Percentiles rank a stretch among this genome's conserved stretches.
phyloP scores from a whole-genome alignment of 306 rosid species.

The Gleditsia sinensis region DNA sequence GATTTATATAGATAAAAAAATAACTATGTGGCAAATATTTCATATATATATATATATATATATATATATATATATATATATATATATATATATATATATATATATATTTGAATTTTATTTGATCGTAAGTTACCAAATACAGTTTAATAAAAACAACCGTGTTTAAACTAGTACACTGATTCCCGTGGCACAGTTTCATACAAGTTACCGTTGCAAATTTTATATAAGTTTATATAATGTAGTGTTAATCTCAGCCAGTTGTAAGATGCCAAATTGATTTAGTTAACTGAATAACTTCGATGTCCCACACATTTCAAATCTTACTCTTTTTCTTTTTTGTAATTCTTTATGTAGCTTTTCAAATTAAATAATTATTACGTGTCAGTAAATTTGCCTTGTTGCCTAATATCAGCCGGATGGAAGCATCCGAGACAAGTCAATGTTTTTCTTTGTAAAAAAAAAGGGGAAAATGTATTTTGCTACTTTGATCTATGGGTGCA shows the following conservation, averaged over 20 bases:
- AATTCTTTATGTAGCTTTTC: constrained; percentile 9
- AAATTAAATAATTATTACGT: constrained; percentile 3
- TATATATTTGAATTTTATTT: no score
- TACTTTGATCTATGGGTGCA: no score
- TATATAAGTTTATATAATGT: constrained; percentile 8
- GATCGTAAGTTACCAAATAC: no score
- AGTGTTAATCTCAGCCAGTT: constrained; percentile 10
- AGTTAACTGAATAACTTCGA: constrained; percentile 5
- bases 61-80: no score
- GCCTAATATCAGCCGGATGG: constrained; percentile 11
- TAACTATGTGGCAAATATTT: no score
- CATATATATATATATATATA: no score
- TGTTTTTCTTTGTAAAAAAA: neutral
- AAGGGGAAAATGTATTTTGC: no score
- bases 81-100: no score
- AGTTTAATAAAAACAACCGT: no score
- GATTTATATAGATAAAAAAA: no score
- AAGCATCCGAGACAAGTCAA: constrained; percentile 16
- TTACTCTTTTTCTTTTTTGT: neutral
- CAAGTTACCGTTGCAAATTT: constrained; percentile 42
- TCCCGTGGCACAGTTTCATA: constrained; percentile 25
- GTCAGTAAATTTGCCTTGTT: constrained; percentile 19
- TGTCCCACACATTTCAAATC: constrained; percentile 15
- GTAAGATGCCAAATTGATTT: constrained; percentile 21
- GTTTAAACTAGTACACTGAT: constrained; percentile 1